Percentiles rank a stretch among this genome's conserved stretches.
Conservation (phyloP, 345 rosid species). For the Mangifera indica region DNA sequence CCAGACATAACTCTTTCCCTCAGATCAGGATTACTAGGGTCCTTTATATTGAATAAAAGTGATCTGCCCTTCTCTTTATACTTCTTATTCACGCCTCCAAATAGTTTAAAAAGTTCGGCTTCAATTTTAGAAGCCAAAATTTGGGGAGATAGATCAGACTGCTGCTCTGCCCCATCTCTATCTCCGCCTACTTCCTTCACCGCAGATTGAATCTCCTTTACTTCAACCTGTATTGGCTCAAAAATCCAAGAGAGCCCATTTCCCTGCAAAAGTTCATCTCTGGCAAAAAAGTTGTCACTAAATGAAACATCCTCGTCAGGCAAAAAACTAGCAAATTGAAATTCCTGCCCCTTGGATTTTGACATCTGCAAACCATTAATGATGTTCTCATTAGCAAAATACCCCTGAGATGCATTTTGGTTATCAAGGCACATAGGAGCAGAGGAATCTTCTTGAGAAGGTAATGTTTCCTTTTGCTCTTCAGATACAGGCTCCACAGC, state of each 20-base stretch:
- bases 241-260: conserved; percentile 89
- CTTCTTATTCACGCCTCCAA: conserved; percentile 95
- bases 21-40: conserved; percentile 81
- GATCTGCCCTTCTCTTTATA: conserved; percentile 92
- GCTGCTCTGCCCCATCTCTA: conserved; percentile 12
- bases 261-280: conserved; percentile 92
- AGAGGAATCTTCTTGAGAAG: conserved; percentile 26
- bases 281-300: conserved; percentile 65
- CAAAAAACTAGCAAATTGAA: conserved; percentile 40
- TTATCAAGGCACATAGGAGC: conserved; percentile 22
- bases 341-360: conserved; percentile 37
- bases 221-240: conserved; percentile 45
- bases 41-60: conserved; percentile 84
- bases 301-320: conserved; percentile 61
- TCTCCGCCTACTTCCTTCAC: conserved; percentile 23
- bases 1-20: conserved; percentile 76
- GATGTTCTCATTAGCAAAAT: conserved; percentile 25
- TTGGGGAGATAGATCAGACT: conserved; percentile 39
- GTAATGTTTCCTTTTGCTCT: conserved; percentile 27
- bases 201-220: conserved; percentile 27
- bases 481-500: conserved; percentile 16
- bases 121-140: conserved; percentile 65
- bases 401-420: conserved; percentile 23
- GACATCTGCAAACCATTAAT: conserved; percentile 20
- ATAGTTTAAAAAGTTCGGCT: conserved; percentile 70